Conservation (phyloP, 228 moss, liverwort and hornwort species). For the Sphagnum magellanicum region DNA sequence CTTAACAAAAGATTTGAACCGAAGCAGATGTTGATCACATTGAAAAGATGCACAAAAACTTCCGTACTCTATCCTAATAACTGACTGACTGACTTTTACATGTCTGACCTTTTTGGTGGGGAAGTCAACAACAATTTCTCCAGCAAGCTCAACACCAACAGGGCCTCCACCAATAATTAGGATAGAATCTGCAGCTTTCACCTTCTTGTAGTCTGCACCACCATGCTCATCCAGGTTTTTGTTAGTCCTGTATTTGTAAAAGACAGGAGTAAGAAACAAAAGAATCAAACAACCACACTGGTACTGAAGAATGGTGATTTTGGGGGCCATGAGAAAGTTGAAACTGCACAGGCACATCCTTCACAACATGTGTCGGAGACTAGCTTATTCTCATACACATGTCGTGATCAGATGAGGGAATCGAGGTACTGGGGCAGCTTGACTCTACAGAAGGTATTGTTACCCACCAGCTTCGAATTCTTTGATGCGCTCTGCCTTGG, state of each 20-base stretch:
- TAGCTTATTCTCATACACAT: too few relatives aligned
- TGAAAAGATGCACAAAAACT: too few relatives aligned
- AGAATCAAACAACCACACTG: not conserved
- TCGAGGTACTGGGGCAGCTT: too few relatives aligned
- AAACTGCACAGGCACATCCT: too few relatives aligned
- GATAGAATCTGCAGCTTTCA: constrained; percentile 47
- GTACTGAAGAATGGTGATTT: too few relatives aligned
- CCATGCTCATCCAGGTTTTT: too few relatives aligned
- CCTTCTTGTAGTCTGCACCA: constrained; percentile 39
- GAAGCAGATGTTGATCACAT: too few relatives aligned
- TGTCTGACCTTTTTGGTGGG: constrained; percentile 43
- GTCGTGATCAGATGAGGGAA: not conserved
- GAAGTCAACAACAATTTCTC: constrained; percentile 71
- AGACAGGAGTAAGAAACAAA: not conserved
- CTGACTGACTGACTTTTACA: not conserved
- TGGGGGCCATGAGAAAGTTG: too few relatives aligned
- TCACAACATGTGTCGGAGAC: too few relatives aligned
- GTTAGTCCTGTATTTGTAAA: not conserved
- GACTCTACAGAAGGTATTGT: not conserved
- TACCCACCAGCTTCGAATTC: constrained; percentile 40
- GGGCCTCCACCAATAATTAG: constrained; percentile 83
- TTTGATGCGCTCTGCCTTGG: constrained; percentile 45
- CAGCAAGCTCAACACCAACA: constrained; percentile 83
- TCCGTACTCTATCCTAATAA: not conserved
- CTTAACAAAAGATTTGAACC: too few relatives aligned